Percentiles rank a stretch among this genome's conserved stretches.
These are phyloP conservation scores for Penicillium olsonii DNA, from an alignment of 2,329 filamentous ascomycete species.

Conservation along the genomic window DNA sequence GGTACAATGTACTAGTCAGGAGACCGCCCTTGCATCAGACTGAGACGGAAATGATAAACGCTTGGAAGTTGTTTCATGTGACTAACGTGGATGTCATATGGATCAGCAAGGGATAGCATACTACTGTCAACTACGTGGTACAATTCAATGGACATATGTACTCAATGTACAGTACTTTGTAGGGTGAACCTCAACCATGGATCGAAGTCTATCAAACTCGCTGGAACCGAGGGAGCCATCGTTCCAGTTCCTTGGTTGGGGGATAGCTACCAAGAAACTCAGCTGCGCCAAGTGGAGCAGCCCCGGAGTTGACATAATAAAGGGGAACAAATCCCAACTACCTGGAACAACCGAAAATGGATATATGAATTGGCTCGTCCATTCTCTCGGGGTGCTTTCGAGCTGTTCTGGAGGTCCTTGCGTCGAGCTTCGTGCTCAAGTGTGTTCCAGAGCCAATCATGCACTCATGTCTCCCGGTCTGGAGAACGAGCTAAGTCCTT, in stretches of 20 bases:
- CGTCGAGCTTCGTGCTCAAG: constrained; percentile 9
- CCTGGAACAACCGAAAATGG: constrained; percentile 21
- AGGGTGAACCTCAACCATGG: too few relatives aligned
- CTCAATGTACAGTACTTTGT: too few relatives aligned
- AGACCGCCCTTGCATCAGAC: constrained; percentile 6
- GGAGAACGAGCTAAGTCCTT: constrained; percentile 9
- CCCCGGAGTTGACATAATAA: background rate
- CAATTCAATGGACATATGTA: background rate
- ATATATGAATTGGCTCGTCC: constrained; percentile 5
- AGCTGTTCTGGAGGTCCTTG: constrained; percentile 14
- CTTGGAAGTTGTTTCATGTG: background rate
- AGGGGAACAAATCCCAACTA: constrained; percentile 13
- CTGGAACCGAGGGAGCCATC: background rate
- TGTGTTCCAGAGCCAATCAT: constrained; percentile 18
- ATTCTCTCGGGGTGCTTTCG: background rate
- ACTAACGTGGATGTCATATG: constrained; percentile 17
- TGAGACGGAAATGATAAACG: background rate
- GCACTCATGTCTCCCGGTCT: background rate
- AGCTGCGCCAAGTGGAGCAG: constrained; percentile 1
- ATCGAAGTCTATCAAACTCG: background rate
- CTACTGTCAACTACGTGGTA: background rate
- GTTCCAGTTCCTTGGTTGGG: background rate
- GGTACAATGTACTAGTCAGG: constrained; percentile 1
- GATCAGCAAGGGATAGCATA: constrained; percentile 6
- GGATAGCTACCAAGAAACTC: background rate